Evolutionary conservation across 1,284 basidiomycete species (phyloP), one percentile per base, ranked within the genome.

Genomic region (Microbotryum scabiosae): DNA sequence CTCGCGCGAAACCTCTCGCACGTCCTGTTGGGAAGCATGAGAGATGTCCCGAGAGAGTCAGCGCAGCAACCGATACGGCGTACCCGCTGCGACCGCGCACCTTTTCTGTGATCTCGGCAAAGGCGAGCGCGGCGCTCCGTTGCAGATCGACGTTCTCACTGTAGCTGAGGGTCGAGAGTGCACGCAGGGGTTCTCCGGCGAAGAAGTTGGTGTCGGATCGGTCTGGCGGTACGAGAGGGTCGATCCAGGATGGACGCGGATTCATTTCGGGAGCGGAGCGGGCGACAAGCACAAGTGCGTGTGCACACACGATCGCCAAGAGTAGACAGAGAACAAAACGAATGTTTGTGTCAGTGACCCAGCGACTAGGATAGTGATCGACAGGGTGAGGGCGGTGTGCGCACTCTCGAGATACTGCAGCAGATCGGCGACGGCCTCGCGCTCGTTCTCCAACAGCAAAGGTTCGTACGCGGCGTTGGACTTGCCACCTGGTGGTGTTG

Each of bases 71-170:
- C n/a, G 46, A 25, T 48, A 45, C 21, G 9, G 21, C 9, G 43
- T 26, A 25, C 26, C 25, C 10, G n/a, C 3, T 7, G 18, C 5
- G 25, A 5, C 6, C 16, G 26, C 46, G 20, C 55, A 63, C 69
- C 70, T 98, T 98, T 80, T 99, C 96, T 21, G 96, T 99, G 69
- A 98, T 99, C 77, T 99, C 96, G 54, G 96, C 96, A 74, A 98
- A 99, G 1, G 96, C 96, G 52, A 99, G 83, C 5, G 96, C 96
- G 2, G 96, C 96, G 69, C 91, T 96, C 54, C 96, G 85, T 79
- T 99, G 96, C 44, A 99, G 81, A 78, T 98, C 96, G 72, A 99
- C 96, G 78, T 99, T 99, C 80, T 98, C 96, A 41, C 90, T 93
- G 80, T 97, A 99, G 18, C 92, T 97, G 67, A 99, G 86, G 62